Evolutionary conservation across 106 monocot species (phyloP), one percentile per base, ranked within the genome.

Genomic region (Posidonia australis): DNA sequence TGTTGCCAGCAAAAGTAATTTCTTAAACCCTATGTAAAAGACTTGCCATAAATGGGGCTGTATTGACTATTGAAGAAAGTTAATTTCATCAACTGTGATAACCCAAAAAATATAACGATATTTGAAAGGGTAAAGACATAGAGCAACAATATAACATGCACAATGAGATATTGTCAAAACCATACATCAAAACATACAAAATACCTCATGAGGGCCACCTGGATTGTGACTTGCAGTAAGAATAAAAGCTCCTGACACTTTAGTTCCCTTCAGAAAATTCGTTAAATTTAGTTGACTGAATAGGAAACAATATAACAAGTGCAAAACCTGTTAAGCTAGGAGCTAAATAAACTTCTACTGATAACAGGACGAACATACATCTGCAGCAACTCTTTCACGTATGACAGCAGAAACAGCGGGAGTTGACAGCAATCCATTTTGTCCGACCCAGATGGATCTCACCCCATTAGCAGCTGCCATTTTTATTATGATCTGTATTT

Each of bases 201-300:
- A 51, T 76, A 86, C 89, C 96, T 98, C 96, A 68, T 80, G 73
- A 44, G 96, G 96, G 69, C 96, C 96, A 73, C 96, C 90, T 46
- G 96, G 87, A 72, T 98, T 98, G 75, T 98, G 96, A 70, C 96
- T 98, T 58, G 96, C 96, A 63, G 96, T 98, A 73, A 98, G 76
- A 54, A 98, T 98, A 62, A 98, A 98, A 53, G 84, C 79, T 25
- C 96, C 96, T 26, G 96, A 72, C 46, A 90, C 87, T 74, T 87
- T 98, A 44, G 96, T 79, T 77, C 90, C 92, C 92, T 92, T 60
- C 70, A 60, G 43, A 41, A 60, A n/a, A 46, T 23, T 13, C 25
- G 29, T 9, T 17, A 10, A 9, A 55, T 53, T 64, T 44, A 41
- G 57, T 26, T 11, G 13, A 49, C 9, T n/a, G 55, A 55, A 25